Conservation (phyloP, 2,329 filamentous ascomycete species). For the Neoascochyta sp. region DNA sequence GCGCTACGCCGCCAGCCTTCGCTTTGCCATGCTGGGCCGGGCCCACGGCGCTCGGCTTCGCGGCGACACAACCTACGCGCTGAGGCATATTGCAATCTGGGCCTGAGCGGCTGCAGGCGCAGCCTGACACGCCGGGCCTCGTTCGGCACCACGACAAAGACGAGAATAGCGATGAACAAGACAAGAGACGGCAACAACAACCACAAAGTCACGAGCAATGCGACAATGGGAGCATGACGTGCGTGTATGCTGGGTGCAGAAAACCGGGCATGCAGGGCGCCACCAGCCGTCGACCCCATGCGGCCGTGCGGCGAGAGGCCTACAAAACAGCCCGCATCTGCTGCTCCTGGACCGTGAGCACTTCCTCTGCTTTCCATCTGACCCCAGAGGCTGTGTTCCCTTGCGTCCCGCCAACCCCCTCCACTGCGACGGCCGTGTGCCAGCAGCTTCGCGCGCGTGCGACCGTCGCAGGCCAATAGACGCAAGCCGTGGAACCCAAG, state of each 20-base stretch:
- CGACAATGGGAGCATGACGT: constrained; percentile 30
- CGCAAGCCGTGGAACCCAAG: constrained; percentile 39
- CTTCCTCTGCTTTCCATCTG: constrained; percentile 35
- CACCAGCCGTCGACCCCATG: constrained; percentile 15
- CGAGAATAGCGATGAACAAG: too few species aligned
- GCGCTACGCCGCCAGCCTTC: constrained; percentile 35
- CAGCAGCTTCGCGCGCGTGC: constrained; percentile 25
- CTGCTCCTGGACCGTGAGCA: constrained; percentile 28
- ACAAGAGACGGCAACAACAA: too few species aligned
- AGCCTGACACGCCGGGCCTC: too few species aligned
- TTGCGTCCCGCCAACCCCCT: constrained; percentile 34
- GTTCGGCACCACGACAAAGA: too few species aligned
- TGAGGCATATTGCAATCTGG: too few species aligned
- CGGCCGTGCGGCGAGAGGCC: constrained; percentile 18
- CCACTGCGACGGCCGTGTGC: constrained; percentile 24
- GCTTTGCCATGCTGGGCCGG: too few species aligned
- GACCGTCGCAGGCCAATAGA: constrained; percentile 27
- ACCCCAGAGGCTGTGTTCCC: constrained; percentile 37
- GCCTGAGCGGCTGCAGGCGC: too few species aligned
- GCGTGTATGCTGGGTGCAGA: too few species aligned
- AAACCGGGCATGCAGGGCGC: constrained; percentile 33
- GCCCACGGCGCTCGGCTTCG: too few species aligned
- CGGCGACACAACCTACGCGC: too few species aligned
- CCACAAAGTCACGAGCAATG: too few species aligned
- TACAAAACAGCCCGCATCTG: constrained; percentile 33